A percentile compares a stretch with the other conserved stretches of the same genome.
Conservation (phyloP, 2,329 filamentous ascomycete genomes). For the Alternaria longipes region DNA sequence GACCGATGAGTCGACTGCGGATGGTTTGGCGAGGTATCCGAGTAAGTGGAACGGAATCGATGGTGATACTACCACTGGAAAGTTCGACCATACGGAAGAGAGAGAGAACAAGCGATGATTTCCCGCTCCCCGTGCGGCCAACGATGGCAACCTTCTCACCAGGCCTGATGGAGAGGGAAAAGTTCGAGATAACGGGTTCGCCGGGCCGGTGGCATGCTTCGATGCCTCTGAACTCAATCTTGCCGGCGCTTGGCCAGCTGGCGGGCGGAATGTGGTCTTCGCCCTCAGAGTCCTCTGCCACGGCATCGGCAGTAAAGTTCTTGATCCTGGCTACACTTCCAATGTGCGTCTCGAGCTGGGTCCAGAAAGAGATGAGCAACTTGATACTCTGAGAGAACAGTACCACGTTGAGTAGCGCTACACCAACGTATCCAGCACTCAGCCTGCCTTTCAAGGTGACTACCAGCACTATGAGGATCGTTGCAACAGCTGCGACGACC, state of each 20-base stretch:
- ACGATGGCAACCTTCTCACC: conserved; percentile 63
- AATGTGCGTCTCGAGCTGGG: conserved; percentile 65
- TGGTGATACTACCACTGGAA: conserved; percentile 53
- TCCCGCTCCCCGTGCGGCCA: conserved; percentile 65
- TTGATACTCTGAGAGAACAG: conserved; percentile 63
- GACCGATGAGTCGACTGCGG: conserved; percentile 57
- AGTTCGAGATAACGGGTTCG: conserved; percentile 55
- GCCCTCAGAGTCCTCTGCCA: conserved; percentile 62
- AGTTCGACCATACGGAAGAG: conserved; percentile 61
- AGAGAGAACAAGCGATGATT: conserved; percentile 60
- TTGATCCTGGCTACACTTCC: conserved; percentile 66
- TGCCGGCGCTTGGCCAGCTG: conserved; percentile 56
- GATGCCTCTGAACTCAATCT: conserved; percentile 56
- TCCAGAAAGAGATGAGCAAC: conserved; percentile 63
- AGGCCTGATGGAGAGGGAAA: conserved; percentile 58
- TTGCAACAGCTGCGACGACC: conserved; percentile 52
- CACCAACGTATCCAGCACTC: conserved; percentile 60
- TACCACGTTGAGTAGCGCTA: conserved; percentile 64
- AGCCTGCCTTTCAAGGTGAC: conserved; percentile 51
- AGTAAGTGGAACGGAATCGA: conserved; percentile 61
- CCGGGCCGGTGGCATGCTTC: conserved; percentile 55
- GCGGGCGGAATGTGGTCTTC: conserved; percentile 54
- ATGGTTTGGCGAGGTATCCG: conserved; percentile 55
- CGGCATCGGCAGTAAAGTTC: conserved; percentile 59
- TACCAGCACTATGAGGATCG: conserved; percentile 49